These are phyloP conservation scores for Capronia coronata DNA, from an alignment of 2,329 filamentous ascomycete genomes.

Conservation along the genomic window DNA sequence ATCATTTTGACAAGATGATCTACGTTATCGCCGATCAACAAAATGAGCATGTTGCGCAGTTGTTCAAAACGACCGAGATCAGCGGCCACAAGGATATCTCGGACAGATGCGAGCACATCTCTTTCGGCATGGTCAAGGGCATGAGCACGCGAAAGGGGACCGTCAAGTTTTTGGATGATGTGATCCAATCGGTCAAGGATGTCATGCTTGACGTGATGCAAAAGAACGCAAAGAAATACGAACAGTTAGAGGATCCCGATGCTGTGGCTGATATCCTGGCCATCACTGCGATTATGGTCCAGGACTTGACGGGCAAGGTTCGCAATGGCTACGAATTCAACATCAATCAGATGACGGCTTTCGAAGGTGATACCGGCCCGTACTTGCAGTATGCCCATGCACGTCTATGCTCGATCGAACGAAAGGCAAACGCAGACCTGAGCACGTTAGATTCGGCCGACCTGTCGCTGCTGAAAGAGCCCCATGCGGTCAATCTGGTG, in stretches of 20 bases:
- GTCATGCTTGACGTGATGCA: slow-evolving; percentile 98
- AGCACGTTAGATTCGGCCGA: slow-evolving; percentile 51
- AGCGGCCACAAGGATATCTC: slow-evolving; percentile 57
- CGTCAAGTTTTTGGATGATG: slow-evolving; percentile 68
- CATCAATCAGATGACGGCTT: slow-evolving; percentile 59
- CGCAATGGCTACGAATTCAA: slow-evolving; percentile 62
- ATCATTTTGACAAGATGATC: slow-evolving; percentile 62
- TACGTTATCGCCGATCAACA: slow-evolving; percentile 61
- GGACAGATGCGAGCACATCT: slow-evolving; percentile 56
- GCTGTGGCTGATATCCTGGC: slow-evolving; percentile 79
- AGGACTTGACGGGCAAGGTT: slow-evolving; percentile 91
- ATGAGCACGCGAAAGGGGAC: slow-evolving; percentile 63
- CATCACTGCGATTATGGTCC: slow-evolving; percentile 93
- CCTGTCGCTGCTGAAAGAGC: slow-evolving; percentile 55
- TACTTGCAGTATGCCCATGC: slow-evolving; percentile 61
- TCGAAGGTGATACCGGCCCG: slow-evolving; percentile 60
- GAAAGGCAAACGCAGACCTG: slow-evolving; percentile 47
- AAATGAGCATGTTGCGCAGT: slow-evolving; percentile 57
- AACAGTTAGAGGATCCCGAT: slow-evolving; percentile 76
- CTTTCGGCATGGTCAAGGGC: slow-evolving; percentile 61
- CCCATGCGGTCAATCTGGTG: slow-evolving; percentile 56
- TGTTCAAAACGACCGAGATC: slow-evolving; percentile 59
- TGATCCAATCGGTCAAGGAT: slow-evolving; percentile 72
- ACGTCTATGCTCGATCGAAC: slow-evolving; percentile 52
- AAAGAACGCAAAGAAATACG: slow-evolving; percentile 83